Percentiles rank a stretch among this genome's conserved stretches.
phyloP scores from a whole-genome alignment of 306 rosid species.

The Vicia sativa region DNA sequence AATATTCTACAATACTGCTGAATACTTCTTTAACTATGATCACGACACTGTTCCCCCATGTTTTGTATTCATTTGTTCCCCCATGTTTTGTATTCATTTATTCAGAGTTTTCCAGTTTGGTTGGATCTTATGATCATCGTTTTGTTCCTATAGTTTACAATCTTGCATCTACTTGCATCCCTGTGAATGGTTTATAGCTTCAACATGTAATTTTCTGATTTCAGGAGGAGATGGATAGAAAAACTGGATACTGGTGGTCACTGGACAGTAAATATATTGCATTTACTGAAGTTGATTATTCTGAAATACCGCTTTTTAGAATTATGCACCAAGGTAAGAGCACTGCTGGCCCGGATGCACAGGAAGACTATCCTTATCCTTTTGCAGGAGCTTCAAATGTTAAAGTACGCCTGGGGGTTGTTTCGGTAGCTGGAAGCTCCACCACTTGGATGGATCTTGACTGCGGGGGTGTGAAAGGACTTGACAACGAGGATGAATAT shows the following conservation, averaged over 20 bases:
- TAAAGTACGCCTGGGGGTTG: slow-evolving; percentile 84
- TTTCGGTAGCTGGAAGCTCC: slow-evolving; percentile 71
- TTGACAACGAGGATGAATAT: slow-evolving; percentile 73
- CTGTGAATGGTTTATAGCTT: slow-evolving; percentile 1
- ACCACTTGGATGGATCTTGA: slow-evolving; percentile 90
- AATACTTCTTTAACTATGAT: neutral
- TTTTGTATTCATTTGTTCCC: neutral
- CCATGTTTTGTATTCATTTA: neutral
- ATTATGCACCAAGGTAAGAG: slow-evolving; percentile 94
- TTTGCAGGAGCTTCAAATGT: slow-evolving; percentile 94
- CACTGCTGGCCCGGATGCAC: slow-evolving; percentile 82
- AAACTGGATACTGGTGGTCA: slow-evolving; percentile 98
- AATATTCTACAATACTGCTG: no score
- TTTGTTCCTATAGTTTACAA: neutral
- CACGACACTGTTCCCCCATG: neutral
- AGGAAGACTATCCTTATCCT: slow-evolving; percentile 97
- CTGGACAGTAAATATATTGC: slow-evolving; percentile 85
- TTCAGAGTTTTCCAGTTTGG: neutral
- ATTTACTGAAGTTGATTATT: slow-evolving; percentile 89
- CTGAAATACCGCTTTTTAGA: slow-evolving; percentile 86
- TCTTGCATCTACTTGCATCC: slow-evolving; percentile 5
- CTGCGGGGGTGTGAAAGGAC: slow-evolving; percentile 62
- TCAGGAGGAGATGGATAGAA: slow-evolving; percentile 99
- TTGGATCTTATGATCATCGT: neutral
- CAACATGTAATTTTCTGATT: slow-evolving; percentile 36